Evolutionary conservation across 2,329 filamentous ascomycete species (phyloP).

Genomic region (Ceratocystis destructans): DNA sequence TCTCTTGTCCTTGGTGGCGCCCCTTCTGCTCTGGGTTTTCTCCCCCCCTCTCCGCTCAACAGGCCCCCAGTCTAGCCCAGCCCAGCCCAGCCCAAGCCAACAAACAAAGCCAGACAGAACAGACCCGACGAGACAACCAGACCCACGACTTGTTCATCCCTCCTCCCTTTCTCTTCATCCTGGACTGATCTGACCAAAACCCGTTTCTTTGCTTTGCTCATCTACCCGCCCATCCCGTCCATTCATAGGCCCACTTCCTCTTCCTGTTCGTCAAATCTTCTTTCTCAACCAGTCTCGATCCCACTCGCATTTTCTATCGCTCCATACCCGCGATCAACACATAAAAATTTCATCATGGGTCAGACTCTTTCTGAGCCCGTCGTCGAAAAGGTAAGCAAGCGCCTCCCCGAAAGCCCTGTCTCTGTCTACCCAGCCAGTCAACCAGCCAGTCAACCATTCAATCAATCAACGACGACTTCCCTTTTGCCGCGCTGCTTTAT

Average conservation of each 20-base stretch:
- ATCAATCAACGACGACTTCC: not conserved
- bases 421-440: not conserved
- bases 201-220: not conserved
- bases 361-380: constrained; percentile 98
- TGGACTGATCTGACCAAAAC: constrained; percentile 9
- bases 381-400: constrained; percentile 78
- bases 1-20: constrained; percentile 2
- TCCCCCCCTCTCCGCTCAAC: not conserved
- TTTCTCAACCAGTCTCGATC: constrained; percentile 17
- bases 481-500: not conserved
- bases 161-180: constrained; percentile 8
- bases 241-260: constrained; percentile 11
- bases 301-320: constrained; percentile 13
- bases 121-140: not conserved
- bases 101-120: not conserved
- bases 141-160: constrained; percentile 9
- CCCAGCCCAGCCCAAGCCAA: not conserved
- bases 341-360: constrained; percentile 54
- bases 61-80: not conserved
- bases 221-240: not conserved
- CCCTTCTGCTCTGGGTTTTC: not conserved
- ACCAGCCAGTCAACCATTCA: not conserved
- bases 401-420: not conserved
- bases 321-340: constrained; percentile 24
- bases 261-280: constrained; percentile 14